These are phyloP conservation scores for Furcasterigmium furcatum DNA, from an alignment of 2,329 filamentous ascomycete genomes.

Conservation along the genomic window DNA sequence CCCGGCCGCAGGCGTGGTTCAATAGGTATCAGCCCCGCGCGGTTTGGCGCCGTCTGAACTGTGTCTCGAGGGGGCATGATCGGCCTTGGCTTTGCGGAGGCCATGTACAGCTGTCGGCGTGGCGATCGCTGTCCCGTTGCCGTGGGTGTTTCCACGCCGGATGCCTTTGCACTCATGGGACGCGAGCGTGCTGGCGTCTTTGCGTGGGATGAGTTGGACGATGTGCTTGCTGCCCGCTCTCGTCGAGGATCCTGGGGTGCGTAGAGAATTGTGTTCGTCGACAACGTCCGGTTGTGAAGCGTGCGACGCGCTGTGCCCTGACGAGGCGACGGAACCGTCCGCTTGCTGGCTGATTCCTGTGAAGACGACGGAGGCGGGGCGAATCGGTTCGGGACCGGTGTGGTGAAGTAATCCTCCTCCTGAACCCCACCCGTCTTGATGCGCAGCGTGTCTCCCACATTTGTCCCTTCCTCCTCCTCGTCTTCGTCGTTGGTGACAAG, in stretches of 20 bases:
- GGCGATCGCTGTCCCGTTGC: conserved; percentile 42
- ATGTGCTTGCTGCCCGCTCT: conserved; percentile 28
- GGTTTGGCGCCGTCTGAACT: conserved; percentile 54
- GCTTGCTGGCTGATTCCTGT: conserved; percentile 18
- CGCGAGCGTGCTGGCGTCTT: conserved; percentile 21
- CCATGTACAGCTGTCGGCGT: conserved; percentile 36
- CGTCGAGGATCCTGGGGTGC: conserved; percentile 56
- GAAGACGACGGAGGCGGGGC: conserved; percentile 21
- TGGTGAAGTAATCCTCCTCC: conserved; percentile 53
- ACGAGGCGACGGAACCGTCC: conserved; percentile 22
- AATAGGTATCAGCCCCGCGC: conserved; percentile 49
- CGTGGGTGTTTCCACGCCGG: conserved; percentile 30
- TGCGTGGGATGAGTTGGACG: conserved; percentile 33
- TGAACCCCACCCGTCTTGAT: conserved; percentile 7
- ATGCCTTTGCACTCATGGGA: conserved; percentile 16
- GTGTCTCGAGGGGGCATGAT: conserved; percentile 48
- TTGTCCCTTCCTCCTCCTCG: conserved; percentile 51
- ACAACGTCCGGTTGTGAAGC: conserved; percentile 69
- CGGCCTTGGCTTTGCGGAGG: conserved; percentile 53
- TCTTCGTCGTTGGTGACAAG: conserved; percentile 78
- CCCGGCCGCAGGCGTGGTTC: conserved; percentile 39
- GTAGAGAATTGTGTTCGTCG: conserved; percentile 81
- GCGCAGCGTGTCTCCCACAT: conserved; percentile 25
- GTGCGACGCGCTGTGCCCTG: conserved; percentile 30
- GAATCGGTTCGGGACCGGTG: conserved; percentile 41